Evolutionary conservation across 2,329 filamentous ascomycete genomes (phyloP).

Genomic region (Cytospora piceicola): DNA sequence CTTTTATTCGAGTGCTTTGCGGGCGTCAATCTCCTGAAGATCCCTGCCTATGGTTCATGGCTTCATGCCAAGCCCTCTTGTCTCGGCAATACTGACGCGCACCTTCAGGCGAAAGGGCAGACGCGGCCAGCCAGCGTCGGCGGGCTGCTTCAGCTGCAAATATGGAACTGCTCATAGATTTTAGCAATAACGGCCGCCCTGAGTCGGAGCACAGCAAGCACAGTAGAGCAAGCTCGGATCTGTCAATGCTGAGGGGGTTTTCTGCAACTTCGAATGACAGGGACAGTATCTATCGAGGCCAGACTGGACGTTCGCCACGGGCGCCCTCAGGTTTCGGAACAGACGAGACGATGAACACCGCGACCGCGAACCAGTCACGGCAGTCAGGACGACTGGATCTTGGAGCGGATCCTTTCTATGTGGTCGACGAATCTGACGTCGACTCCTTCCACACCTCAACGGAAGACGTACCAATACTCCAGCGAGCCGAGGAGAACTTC

Average conservation of each 20-base stretch:
- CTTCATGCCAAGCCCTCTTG: background rate
- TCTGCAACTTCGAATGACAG: slow-evolving; percentile 51
- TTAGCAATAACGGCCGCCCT: slow-evolving; percentile 52
- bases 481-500: slow-evolving; percentile 66
- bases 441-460: slow-evolving; percentile 65
- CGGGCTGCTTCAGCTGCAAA: slow-evolving; percentile 66
- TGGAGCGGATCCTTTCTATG: slow-evolving; percentile 61
- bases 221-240: slow-evolving; percentile 72
- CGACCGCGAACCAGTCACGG: slow-evolving; percentile 54
- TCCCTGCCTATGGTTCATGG: slow-evolving; percentile 2
- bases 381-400: slow-evolving; percentile 57
- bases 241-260: slow-evolving; percentile 62
- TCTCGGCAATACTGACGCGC: slow-evolving; percentile 10
- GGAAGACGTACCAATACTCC: slow-evolving; percentile 69
- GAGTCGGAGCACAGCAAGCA: slow-evolving; percentile 67
- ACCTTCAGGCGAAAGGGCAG: slow-evolving; percentile 24
- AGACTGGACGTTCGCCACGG: slow-evolving; percentile 53
- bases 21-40: background rate
- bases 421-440: slow-evolving; percentile 71
- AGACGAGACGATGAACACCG: slow-evolving; percentile 51
- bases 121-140: slow-evolving; percentile 27
- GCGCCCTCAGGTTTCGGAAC: slow-evolving; percentile 46
- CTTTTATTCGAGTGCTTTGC: slow-evolving; percentile 12
- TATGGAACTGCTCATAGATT: slow-evolving; percentile 58
- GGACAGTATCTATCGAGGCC: slow-evolving; percentile 45